Percentiles rank a stretch among this genome's conserved stretches.
Conservation (phyloP, 164 flowering plant genomes). For the Dillenia suffruticosa region DNA sequence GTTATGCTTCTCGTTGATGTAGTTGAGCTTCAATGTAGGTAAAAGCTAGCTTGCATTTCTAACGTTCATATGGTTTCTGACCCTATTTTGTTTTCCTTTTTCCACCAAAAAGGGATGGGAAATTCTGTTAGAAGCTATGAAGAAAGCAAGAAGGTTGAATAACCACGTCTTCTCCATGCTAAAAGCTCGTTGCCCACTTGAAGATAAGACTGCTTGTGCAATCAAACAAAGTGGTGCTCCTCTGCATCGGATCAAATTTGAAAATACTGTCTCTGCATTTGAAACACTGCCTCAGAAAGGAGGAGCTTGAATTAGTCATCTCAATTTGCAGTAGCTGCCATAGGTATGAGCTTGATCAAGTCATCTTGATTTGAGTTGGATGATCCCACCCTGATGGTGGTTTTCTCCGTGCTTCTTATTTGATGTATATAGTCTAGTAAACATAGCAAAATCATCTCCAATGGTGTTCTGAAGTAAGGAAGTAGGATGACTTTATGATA, state of each 20-base stretch:
- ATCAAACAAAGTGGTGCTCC: slow-evolving; percentile 99
- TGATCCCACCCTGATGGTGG: no score
- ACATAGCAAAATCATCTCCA: no score
- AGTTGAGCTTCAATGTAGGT: no score
- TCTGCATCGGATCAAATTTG: slow-evolving; percentile 75
- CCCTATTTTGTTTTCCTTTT: neutral
- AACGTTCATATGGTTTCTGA: neutral
- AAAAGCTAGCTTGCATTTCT: neutral
- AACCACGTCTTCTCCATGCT: slow-evolving; percentile 95
- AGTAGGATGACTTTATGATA: no score
- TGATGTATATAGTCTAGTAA: no score
- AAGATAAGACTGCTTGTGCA: slow-evolving; percentile 95
- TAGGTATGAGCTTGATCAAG: no score
- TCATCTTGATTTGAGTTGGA: no score
- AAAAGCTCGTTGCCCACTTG: slow-evolving; percentile 94
- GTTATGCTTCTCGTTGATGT: no score
- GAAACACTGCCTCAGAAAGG: slow-evolving; percentile 96
- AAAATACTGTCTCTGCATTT: slow-evolving; percentile 92
- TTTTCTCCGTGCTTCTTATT: no score
- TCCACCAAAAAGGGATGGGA: slow-evolving; percentile 62
- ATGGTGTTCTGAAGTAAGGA: no score
- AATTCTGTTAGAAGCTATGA: slow-evolving; percentile 74
- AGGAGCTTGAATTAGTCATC: slow-evolving; percentile 16
- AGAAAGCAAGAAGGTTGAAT: slow-evolving; percentile 90
- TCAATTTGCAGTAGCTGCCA: no score